Evolutionary conservation across 306 rosid genomes (phyloP).

Genomic region (Arachis hypogaea): DNA sequence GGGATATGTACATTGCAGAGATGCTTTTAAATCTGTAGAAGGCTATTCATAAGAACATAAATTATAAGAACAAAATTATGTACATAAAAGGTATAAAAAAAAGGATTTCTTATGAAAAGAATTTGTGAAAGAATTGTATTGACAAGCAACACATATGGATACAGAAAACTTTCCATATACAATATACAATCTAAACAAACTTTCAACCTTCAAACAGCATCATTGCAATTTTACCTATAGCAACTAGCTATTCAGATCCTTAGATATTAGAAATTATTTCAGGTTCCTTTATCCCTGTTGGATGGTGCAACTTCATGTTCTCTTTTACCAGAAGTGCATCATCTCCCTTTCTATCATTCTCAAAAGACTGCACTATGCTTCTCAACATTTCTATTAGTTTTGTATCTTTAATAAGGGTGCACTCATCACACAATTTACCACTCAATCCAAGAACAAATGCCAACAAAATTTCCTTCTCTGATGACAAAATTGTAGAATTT

Average conservation of each 20-base stretch:
- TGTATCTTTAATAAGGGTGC: conserved; percentile 46
- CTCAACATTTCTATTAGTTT: conserved; percentile 54
- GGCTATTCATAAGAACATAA: too few species aligned
- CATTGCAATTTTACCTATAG: background rate
- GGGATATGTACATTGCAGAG: too few species aligned
- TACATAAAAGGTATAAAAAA: background rate
- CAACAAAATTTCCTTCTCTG: conserved; percentile 65
- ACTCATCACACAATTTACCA: conserved; percentile 59
- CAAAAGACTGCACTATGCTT: conserved; percentile 50
- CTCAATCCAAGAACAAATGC: conserved; percentile 46
- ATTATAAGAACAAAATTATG: too few species aligned
- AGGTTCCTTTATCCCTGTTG: conserved; percentile 47
- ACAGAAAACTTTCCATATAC: background rate
- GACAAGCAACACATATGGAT: background rate
- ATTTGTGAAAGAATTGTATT: background rate
- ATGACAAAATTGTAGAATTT: conserved; percentile 55
- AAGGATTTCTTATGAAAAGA: background rate
- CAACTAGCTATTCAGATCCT: conserved; percentile 61
- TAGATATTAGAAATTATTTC: conserved; percentile 47
- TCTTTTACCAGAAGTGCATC: conserved; percentile 51
- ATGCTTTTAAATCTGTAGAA: too few species aligned
- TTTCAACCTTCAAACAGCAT: conserved; percentile 23
- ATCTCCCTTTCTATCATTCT: conserved; percentile 40
- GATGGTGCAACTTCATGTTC: conserved; percentile 51
- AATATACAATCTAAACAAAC: conserved; percentile 9